Evolutionary conservation across 2,329 filamentous ascomycete genomes (phyloP).

Genomic region (Alternaria postmessia): DNA sequence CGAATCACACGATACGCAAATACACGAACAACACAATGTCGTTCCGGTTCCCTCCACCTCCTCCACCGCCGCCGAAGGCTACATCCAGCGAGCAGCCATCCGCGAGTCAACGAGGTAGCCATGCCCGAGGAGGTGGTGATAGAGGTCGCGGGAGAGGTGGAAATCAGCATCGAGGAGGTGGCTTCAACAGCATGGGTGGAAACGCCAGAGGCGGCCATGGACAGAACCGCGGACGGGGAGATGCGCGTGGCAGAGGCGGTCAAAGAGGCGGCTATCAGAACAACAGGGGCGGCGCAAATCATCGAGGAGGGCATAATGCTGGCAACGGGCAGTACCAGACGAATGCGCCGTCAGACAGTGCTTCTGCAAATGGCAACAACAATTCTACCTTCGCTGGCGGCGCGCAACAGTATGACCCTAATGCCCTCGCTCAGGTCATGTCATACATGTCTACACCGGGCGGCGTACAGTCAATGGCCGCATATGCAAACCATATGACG

Average conservation of each 20-base stretch:
- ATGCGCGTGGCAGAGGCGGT: slow-evolving; percentile 26
- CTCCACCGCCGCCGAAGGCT: slow-evolving; percentile 52
- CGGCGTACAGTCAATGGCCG: slow-evolving; percentile 39
- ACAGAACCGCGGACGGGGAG: slow-evolving; percentile 24
- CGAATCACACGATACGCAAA: neutral
- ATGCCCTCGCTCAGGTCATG: slow-evolving; percentile 40
- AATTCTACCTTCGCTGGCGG: slow-evolving; percentile 26
- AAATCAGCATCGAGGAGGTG: slow-evolving; percentile 27
- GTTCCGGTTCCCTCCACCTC: slow-evolving; percentile 59
- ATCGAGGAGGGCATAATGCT: slow-evolving; percentile 8
- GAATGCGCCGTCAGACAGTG: neutral
- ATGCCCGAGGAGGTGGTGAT: slow-evolving; percentile 30
- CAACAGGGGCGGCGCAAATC: slow-evolving; percentile 23
- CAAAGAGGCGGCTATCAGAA: slow-evolving; percentile 32
- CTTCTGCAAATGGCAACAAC: slow-evolving; percentile 15
- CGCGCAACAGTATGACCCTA: slow-evolving; percentile 29
- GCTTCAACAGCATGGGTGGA: slow-evolving; percentile 18
- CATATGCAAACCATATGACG: slow-evolving; percentile 36
- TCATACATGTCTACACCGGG: slow-evolving; percentile 41
- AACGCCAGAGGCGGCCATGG: slow-evolving; percentile 27
- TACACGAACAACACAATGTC: slow-evolving; percentile 25
- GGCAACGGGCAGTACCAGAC: slow-evolving; percentile 18
- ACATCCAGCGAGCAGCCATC: slow-evolving; percentile 36
- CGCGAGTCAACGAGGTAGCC: slow-evolving; percentile 41
- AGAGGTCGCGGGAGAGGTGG: slow-evolving; percentile 41